These are phyloP conservation scores for Plenodomus lindquistii DNA, from an alignment of 2,329 filamentous ascomycete species.

Conservation along the genomic window DNA sequence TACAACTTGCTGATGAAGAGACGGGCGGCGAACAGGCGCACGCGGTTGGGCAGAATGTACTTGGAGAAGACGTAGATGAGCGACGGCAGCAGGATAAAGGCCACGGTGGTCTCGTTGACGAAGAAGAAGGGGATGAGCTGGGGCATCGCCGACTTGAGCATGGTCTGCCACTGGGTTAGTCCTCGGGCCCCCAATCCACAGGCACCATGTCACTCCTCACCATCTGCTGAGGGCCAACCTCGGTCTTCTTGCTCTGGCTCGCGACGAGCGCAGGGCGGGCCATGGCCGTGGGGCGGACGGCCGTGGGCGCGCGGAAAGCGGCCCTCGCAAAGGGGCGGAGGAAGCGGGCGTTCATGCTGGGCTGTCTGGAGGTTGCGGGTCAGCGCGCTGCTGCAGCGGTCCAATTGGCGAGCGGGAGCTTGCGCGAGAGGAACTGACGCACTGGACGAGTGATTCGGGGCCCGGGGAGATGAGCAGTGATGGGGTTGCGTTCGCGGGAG, in stretches of 20 bases:
- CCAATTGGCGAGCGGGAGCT: slow-evolving; percentile 32
- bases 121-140: slow-evolving; percentile 53
- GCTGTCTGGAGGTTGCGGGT: slow-evolving; percentile 35
- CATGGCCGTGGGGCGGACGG: slow-evolving; percentile 40
- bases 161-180: slow-evolving; percentile 35
- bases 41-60: slow-evolving; percentile 48
- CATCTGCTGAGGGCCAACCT: slow-evolving; percentile 40
- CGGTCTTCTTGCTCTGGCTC: slow-evolving; percentile 42
- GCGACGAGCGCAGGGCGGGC: slow-evolving; percentile 42
- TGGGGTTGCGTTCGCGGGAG: slow-evolving; percentile 35
- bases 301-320: slow-evolving; percentile 44
- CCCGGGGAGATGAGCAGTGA: slow-evolving; percentile 41
- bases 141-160: slow-evolving; percentile 50
- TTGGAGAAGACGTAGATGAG: slow-evolving; percentile 52
- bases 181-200: not conserved
- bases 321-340: slow-evolving; percentile 47
- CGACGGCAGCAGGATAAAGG: slow-evolving; percentile 47
- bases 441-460: slow-evolving; percentile 32
- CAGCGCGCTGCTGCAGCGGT: slow-evolving; percentile 30
- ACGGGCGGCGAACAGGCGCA: slow-evolving; percentile 47
- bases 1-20: slow-evolving; percentile 53
- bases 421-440: slow-evolving; percentile 29
- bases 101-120: slow-evolving; percentile 50
- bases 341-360: slow-evolving; percentile 49
- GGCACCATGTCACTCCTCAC: slow-evolving; percentile 15